Conservation (phyloP, 2,329 filamentous ascomycete genomes). For the Ploettnerulaceae sp. region DNA sequence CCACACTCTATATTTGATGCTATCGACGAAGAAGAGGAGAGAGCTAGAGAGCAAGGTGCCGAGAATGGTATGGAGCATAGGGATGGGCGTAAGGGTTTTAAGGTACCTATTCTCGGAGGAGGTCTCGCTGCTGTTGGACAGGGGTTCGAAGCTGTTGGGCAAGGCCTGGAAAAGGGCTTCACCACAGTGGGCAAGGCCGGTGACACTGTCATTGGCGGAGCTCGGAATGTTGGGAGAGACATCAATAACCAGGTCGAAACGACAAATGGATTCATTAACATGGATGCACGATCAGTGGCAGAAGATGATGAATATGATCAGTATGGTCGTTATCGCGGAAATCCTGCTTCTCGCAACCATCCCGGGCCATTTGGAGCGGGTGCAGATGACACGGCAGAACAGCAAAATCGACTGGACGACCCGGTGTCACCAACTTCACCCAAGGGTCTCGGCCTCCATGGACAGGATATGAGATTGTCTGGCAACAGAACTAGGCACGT, state of each 20-base stretch:
- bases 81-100: slow-evolving; percentile 22
- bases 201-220: slow-evolving; percentile 42
- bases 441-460: slow-evolving; percentile 5
- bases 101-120: slow-evolving; percentile 23
- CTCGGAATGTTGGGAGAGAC: slow-evolving; percentile 44
- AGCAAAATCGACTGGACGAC: slow-evolving; percentile 8
- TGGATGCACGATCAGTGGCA: slow-evolving; percentile 20
- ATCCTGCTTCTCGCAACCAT: slow-evolving; percentile 1
- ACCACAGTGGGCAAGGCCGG: slow-evolving; percentile 36
- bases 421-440: slow-evolving; percentile 15
- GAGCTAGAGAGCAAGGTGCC: slow-evolving; percentile 18
- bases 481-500: slow-evolving; percentile 26
- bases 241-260: slow-evolving; percentile 50
- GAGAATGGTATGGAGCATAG: slow-evolving; percentile 8
- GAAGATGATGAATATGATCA: slow-evolving; percentile 30
- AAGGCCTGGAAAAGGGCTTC: slow-evolving; percentile 29
- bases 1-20: slow-evolving; percentile 48
- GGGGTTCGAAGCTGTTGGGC: slow-evolving; percentile 28
- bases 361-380: slow-evolving; percentile 22
- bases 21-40: slow-evolving; percentile 37
- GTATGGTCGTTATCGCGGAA: slow-evolving; percentile 29
- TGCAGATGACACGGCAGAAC: slow-evolving; percentile 17
- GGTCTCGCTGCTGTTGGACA: slow-evolving; percentile 29
- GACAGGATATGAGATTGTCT: slow-evolving; percentile 16
- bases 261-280: slow-evolving; percentile 40